Conservation (phyloP, 192 early-diverging fungal genomes). For the Oehlia diaphana region DNA sequence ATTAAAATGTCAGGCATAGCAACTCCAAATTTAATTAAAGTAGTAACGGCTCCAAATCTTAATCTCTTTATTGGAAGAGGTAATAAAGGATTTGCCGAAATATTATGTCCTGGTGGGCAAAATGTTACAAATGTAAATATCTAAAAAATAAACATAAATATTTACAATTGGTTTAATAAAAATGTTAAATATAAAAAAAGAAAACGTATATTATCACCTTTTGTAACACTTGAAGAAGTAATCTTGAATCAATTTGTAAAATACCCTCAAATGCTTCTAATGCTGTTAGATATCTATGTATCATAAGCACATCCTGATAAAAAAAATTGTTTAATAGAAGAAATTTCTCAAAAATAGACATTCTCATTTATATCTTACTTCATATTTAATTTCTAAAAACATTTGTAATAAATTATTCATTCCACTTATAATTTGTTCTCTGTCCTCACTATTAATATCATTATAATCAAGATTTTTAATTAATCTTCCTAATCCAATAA, state of each 20-base stretch:
- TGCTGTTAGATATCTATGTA: neutral
- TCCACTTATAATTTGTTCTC: neutral
- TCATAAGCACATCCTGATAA: neutral
- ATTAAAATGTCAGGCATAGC: constrained; percentile 10
- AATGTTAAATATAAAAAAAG: neutral
- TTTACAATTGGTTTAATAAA: neutral
- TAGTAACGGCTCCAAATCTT: constrained; percentile 5
- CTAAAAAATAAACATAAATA: neutral
- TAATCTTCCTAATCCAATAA: neutral
- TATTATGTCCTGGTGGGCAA: neutral
- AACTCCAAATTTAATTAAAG: neutral
- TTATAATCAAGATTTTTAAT: neutral
- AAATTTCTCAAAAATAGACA: too few species aligned
- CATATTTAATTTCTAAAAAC: neutral
- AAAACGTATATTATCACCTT: neutral
- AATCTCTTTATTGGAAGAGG: neutral
- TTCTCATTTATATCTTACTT: neutral
- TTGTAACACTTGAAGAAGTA: constrained; percentile 14
- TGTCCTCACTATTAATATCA: neutral
- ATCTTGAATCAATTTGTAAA: neutral
- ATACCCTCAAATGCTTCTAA: neutral
- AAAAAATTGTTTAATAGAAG: neutral
- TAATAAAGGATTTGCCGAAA: neutral
- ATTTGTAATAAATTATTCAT: constrained; percentile 13
- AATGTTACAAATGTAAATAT: constrained; percentile 2